Conservation (phyloP, 257 asterid species). For the Voacanga thouarsii region DNA sequence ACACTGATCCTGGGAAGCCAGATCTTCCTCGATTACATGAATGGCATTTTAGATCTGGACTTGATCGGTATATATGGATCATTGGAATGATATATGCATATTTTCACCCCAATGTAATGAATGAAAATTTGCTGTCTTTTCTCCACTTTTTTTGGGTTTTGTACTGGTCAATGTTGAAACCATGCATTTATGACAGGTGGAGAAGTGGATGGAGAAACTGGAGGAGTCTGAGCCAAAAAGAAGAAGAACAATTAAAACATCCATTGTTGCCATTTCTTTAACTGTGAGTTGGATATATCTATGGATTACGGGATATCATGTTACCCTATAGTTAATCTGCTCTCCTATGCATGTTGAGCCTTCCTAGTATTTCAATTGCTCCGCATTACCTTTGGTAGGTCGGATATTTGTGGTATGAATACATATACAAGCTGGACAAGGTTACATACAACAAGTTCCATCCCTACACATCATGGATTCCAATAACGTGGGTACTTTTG, state of each 20-base stretch:
- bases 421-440: slow-evolving; percentile 90
- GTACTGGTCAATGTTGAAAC: slow-evolving; percentile 9
- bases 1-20: slow-evolving; percentile 88
- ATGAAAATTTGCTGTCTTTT: slow-evolving; percentile 4
- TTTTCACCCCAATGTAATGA: slow-evolving; percentile 70
- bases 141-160: neutral
- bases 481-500: slow-evolving; percentile 63
- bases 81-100: slow-evolving; percentile 85
- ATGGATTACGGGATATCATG: neutral
- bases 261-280: slow-evolving; percentile 49
- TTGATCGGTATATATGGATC: slow-evolving; percentile 88
- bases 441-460: slow-evolving; percentile 83
- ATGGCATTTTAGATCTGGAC: slow-evolving; percentile 96
- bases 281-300: slow-evolving; percentile 40
- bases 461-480: slow-evolving; percentile 99
- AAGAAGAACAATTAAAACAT: slow-evolving; percentile 67
- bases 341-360: neutral
- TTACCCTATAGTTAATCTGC: neutral
- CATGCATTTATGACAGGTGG: slow-evolving; percentile 51
- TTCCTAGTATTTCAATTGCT: slow-evolving; percentile 2
- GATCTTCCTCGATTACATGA: slow-evolving; percentile 87
- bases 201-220: slow-evolving; percentile 95
- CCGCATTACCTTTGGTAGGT: slow-evolving; percentile 24
- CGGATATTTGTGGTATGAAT: slow-evolving; percentile 79
- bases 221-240: slow-evolving; percentile 77